Evolutionary conservation across 1,284 basidiomycete species (phyloP).

Genomic region (Apiotrichum brassicae): DNA sequence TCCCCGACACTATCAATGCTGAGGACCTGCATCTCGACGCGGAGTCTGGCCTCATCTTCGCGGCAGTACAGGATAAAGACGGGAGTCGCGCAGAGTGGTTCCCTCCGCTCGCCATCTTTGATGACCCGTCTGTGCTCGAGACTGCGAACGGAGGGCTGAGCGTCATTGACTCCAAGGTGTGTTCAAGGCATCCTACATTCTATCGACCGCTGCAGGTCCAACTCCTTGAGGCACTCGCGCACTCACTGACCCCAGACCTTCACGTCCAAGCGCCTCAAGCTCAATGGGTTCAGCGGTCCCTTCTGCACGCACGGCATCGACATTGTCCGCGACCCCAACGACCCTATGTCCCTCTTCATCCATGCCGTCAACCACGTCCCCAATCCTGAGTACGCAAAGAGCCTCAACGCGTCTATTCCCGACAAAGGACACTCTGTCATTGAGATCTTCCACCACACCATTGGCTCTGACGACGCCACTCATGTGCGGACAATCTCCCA

Average conservation of each 20-base stretch:
- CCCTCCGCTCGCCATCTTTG: constrained; percentile 21
- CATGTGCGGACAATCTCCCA: constrained; percentile 24
- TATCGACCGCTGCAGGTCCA: not conserved
- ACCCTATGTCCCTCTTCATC: constrained; percentile 22
- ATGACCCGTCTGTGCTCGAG: constrained; percentile 7
- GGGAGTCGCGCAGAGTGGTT: constrained; percentile 31
- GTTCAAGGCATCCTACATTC: not conserved
- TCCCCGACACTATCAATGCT: constrained; percentile 12
- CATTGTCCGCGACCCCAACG: constrained; percentile 20
- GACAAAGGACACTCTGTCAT: constrained; percentile 21
- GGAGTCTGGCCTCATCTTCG: constrained; percentile 7
- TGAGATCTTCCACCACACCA: constrained; percentile 31
- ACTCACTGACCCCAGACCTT: constrained; percentile 19
- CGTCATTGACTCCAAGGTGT: constrained; percentile 28
- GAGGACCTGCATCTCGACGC: constrained; percentile 16
- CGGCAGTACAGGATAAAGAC: constrained; percentile 10
- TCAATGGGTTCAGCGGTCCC: constrained; percentile 18
- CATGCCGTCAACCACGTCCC: constrained; percentile 32
- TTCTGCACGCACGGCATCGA: constrained; percentile 37
- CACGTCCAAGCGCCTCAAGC: constrained; percentile 12
- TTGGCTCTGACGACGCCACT: constrained; percentile 10
- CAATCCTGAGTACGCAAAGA: not conserved
- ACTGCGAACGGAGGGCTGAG: constrained; percentile 15
- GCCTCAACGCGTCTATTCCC: not conserved
- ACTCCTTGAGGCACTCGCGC: not conserved